phyloP scores from a whole-genome alignment of 306 rosid species.

The Pterocarpus santalinus region DNA sequence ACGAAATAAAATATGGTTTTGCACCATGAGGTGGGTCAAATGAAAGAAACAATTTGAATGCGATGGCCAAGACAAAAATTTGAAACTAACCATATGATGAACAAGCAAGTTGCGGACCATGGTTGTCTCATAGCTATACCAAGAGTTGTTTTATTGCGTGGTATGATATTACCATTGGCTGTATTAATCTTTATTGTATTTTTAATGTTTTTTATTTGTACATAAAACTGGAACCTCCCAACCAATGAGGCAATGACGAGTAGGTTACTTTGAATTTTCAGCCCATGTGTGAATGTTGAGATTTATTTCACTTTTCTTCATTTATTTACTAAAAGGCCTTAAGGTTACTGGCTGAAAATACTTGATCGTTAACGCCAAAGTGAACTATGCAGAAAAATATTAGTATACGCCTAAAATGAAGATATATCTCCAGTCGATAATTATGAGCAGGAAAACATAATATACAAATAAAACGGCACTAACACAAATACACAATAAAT shows the following conservation, averaged over 20 bases:
- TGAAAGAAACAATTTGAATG: conserved; percentile 19
- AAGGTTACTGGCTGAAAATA: neutral
- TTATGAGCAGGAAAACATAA: too few species aligned
- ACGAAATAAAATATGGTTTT: conserved; percentile 39
- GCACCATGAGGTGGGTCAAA: conserved; percentile 35
- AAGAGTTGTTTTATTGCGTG: neutral
- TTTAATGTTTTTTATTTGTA: neutral
- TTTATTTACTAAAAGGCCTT: neutral
- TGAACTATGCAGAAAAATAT: neutral
- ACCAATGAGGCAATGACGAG: neutral
- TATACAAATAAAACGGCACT: too few species aligned
- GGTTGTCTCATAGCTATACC: neutral
- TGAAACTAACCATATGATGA: conserved; percentile 12
- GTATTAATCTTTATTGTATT: neutral
- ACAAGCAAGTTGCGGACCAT: conserved; percentile 23
- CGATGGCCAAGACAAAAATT: conserved; percentile 19
- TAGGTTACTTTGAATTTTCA: neutral
- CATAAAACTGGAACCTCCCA: conserved; percentile 7
- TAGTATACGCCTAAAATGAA: neutral
- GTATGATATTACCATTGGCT: neutral
- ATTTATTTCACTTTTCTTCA: neutral
- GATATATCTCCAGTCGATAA: neutral
- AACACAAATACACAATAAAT: too few species aligned
- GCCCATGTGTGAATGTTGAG: conserved; percentile 1
- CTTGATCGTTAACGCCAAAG: neutral